These are phyloP conservation scores for Botrytis hyacinthi DNA, from an alignment of 2,329 filamentous ascomycete species.

Conservation along the genomic window DNA sequence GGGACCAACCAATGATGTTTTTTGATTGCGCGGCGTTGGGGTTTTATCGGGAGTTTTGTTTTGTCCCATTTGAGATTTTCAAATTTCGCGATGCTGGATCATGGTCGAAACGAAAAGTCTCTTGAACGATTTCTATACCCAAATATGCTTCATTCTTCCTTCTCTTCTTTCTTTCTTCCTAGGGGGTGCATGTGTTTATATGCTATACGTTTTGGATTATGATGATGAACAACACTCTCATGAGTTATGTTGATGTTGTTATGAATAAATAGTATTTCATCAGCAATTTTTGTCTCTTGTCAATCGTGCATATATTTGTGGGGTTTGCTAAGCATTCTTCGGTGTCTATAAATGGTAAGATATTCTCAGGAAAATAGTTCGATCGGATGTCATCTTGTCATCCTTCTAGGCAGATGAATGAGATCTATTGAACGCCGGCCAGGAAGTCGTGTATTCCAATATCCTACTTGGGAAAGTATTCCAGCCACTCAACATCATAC, in stretches of 20 bases:
- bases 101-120: neutral
- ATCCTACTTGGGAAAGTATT: neutral
- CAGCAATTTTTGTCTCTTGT: neutral
- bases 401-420: no score
- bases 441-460: neutral
- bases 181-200: neutral
- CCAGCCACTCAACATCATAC: neutral
- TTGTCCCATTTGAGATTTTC: neutral
- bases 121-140: constrained; percentile 6
- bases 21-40: neutral
- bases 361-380: neutral
- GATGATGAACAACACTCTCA: neutral
- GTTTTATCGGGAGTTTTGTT: neutral
- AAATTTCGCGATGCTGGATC: neutral
- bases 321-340: neutral
- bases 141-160: neutral
- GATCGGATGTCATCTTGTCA: neutral
- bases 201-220: neutral
- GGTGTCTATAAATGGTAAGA: constrained; percentile 1
- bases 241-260: neutral
- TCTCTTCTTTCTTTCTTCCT: neutral
- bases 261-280: neutral
- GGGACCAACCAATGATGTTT: neutral
- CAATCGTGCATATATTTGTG: neutral
- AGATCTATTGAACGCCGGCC: neutral